Base-by-base conservation (phyloP, 352 stramenopile species). In the Globisporangium radiosum region DNA sequence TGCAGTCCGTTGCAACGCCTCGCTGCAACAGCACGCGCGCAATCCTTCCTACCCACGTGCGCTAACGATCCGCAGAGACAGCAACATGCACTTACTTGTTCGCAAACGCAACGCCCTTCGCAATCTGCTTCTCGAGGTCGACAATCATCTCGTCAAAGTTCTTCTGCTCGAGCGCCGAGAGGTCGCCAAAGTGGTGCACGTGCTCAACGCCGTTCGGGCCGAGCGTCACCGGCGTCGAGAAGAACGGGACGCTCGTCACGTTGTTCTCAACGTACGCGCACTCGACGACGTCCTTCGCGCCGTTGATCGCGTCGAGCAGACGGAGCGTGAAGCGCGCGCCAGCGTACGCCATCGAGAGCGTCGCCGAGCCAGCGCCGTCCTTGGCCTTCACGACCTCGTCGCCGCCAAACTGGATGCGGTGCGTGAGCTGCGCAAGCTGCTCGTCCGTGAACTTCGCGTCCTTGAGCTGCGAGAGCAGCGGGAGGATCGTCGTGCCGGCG, bases 301-400 rank as follows among this genome's bases (percentile, higher is more conserved):
- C 97, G 66, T 88, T 85, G 66, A 99, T 92, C 55, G 96, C 97
- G 66, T 97, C 89, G 19, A 99, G 73, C 5, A 99, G 85, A 63
- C 81, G 84, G 36, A 85, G 50, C 7, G 86, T 87, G 79, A 99
- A 99, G 63, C 97, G 67, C 9, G 95, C 97, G 43, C 95, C 97
- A 39, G 97, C 97, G 75, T 99, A 99, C 4, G 97, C 97, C 97
- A 99, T 99, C 52, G 90, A 98, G 45, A 99, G 88, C 56, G 97
- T 99, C 59, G 97, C 97, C 65, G 92, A 99, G 47, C 97, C 97
- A 43, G 95, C 86, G 62, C 97, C 97, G 60, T 98, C 95, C 92
- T 99, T 95, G 52, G 84, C 82, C 65, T 95, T 78, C 47, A 99
- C 97, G 48, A 99, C 97, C 75, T 99, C 97, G 62, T 94, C 85